These are phyloP conservation scores for Exophiala sp. DNA, from an alignment of 2,329 filamentous ascomycete species.

Conservation along the genomic window DNA sequence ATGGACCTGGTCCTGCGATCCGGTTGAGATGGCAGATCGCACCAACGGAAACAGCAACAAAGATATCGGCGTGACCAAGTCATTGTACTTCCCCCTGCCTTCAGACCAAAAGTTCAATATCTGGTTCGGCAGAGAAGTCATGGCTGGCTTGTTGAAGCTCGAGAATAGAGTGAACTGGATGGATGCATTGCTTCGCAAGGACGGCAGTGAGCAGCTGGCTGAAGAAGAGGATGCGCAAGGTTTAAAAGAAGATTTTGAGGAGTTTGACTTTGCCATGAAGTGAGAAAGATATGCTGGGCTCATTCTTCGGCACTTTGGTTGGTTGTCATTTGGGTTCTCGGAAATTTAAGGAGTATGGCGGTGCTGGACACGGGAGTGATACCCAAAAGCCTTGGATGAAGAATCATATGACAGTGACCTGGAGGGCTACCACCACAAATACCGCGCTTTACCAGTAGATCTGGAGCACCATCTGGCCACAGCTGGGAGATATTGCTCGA, in stretches of 20 bases:
- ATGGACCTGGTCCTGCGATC: constrained; percentile 64
- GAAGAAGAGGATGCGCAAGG: constrained; percentile 62
- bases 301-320: background rate
- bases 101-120: constrained; percentile 76
- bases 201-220: constrained; percentile 63
- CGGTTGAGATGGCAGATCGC: constrained; percentile 21
- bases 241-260: constrained; percentile 78
- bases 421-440: no score
- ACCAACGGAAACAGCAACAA: constrained; percentile 16
- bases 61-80: constrained; percentile 31
- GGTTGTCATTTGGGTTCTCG: no score
- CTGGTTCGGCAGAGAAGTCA: constrained; percentile 81
- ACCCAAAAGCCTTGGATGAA: no score
- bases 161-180: constrained; percentile 80
- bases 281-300: background rate
- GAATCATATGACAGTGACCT: no score
- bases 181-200: constrained; percentile 71
- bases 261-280: constrained; percentile 75
- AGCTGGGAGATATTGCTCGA: no score
- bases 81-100: constrained; percentile 70
- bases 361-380: background rate
- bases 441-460: no score
- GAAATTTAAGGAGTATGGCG: background rate
- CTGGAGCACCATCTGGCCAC: no score
- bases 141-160: constrained; percentile 81